Evolutionary conservation across 768 basidiomycete genomes (phyloP).

Genomic region (Rhodotorula diobovata): DNA sequence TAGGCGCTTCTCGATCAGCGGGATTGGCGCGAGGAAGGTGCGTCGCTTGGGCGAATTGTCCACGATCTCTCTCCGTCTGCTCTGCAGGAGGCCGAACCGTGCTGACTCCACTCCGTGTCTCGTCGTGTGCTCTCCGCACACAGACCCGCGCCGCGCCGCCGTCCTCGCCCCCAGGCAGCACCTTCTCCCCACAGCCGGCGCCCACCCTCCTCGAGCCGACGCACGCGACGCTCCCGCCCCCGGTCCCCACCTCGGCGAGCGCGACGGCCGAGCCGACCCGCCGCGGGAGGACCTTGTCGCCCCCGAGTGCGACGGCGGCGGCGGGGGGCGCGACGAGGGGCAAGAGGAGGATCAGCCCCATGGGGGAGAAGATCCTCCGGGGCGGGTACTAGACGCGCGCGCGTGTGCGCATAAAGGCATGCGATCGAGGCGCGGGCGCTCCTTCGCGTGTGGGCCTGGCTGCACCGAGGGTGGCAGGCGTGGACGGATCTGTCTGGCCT

Average conservation of each 20-base stretch:
- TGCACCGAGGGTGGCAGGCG: no score
- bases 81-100: no score
- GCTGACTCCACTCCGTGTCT: no score
- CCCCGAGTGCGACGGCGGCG: background rate
- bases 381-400: conserved; percentile 22
- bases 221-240: conserved; percentile 6
- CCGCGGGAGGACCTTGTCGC: background rate
- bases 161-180: background rate
- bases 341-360: conserved; percentile 29
- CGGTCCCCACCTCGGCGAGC: background rate
- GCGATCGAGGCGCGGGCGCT: no score
- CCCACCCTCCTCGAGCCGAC: conserved; percentile 6
- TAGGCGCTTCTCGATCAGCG: conserved; percentile 24
- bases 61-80: no score
- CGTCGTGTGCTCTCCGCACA: background rate
- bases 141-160: background rate
- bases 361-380: conserved; percentile 31
- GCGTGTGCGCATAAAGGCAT: no score
- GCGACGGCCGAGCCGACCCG: background rate
- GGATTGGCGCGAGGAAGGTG: conserved; percentile 23
- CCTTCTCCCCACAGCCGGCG: background rate
- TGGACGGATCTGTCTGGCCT: no score
- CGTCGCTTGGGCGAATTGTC: background rate
- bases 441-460: no score
- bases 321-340: background rate